Evolutionary conservation across 225 moss, liverwort and hornwort genomes (phyloP).

Genomic region (Climacium dendroides): DNA sequence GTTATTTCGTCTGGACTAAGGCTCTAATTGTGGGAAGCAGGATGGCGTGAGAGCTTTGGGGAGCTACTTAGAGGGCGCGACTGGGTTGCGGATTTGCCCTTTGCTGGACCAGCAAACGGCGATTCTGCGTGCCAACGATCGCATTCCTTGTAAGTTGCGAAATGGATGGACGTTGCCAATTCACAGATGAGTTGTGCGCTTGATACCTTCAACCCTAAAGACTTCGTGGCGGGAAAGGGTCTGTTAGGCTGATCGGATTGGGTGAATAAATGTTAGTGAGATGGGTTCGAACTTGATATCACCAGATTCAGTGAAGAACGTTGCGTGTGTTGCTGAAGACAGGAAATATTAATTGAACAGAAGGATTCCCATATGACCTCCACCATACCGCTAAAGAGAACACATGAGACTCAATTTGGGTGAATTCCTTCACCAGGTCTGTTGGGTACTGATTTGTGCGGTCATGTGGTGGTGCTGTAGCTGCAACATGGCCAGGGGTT

Average conservation of each 20-base stretch:
- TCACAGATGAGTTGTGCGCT: neutral
- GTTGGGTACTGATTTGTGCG: neutral
- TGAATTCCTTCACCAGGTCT: neutral
- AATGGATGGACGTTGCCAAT: neutral
- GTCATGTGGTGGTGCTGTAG: slow-evolving; percentile 31
- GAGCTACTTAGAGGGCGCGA: slow-evolving; percentile 63
- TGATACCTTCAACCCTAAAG: neutral
- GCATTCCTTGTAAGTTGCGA: slow-evolving; percentile 62
- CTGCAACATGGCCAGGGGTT: slow-evolving; percentile 96
- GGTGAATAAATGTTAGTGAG: neutral
- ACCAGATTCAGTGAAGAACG: neutral
- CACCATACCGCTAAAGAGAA: neutral
- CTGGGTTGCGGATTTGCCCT: slow-evolving; percentile 69
- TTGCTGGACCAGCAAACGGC: slow-evolving; percentile 81
- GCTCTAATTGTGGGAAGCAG: slow-evolving; percentile 6
- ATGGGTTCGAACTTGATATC: neutral
- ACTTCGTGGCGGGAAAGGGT: neutral
- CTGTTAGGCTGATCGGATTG: neutral
- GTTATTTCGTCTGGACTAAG: neutral
- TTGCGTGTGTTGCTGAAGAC: neutral
- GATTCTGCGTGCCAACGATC: slow-evolving; percentile 41
- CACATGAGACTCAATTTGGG: neutral
- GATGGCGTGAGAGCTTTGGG: slow-evolving; percentile 74
- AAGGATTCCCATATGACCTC: neutral
- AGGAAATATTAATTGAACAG: neutral